Evolutionary conservation across 2,329 filamentous ascomycete species (phyloP).

Genomic region (Xylaria sp.): DNA sequence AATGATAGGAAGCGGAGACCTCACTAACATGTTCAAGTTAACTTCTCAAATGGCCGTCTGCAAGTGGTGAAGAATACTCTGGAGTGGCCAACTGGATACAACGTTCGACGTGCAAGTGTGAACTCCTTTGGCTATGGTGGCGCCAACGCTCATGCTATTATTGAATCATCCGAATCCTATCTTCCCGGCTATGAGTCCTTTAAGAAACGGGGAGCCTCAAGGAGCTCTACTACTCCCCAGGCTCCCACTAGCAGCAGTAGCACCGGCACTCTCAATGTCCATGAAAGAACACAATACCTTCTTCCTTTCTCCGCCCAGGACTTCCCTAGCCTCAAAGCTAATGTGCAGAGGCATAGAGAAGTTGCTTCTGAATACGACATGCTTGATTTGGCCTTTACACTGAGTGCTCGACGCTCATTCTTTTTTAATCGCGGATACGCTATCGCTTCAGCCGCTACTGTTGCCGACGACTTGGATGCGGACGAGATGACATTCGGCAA

Average conservation of each 20-base stretch:
- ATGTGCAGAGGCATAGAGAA: slow-evolving; percentile 16
- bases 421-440: slow-evolving; percentile 23
- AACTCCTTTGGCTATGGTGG: slow-evolving; percentile 38
- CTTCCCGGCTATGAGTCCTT: slow-evolving; percentile 22
- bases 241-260: background rate
- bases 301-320: slow-evolving; percentile 32
- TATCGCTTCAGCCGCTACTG: slow-evolving; percentile 4
- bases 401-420: slow-evolving; percentile 24
- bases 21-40: slow-evolving; percentile 17
- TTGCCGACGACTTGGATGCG: slow-evolving; percentile 1
- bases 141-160: slow-evolving; percentile 34
- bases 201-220: slow-evolving; percentile 10
- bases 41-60: slow-evolving; percentile 25
- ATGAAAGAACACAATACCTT: slow-evolving; percentile 17
- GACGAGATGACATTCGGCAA: slow-evolving; percentile 16
- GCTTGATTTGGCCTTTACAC: slow-evolving; percentile 25
- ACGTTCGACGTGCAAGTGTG: slow-evolving; percentile 24
- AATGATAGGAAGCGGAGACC: background rate
- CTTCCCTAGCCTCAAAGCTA: slow-evolving; percentile 24
- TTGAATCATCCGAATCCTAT: slow-evolving; percentile 25
- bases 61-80: slow-evolving; percentile 25
- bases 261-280: slow-evolving; percentile 17
- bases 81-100: slow-evolving; percentile 17
- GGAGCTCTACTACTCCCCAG: background rate
- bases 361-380: slow-evolving; percentile 22